Evolutionary conservation across 371 early-diverging fungal genomes (phyloP), one percentile per base, ranked within the genome.

Genomic region (Apophysomyces elegans): DNA sequence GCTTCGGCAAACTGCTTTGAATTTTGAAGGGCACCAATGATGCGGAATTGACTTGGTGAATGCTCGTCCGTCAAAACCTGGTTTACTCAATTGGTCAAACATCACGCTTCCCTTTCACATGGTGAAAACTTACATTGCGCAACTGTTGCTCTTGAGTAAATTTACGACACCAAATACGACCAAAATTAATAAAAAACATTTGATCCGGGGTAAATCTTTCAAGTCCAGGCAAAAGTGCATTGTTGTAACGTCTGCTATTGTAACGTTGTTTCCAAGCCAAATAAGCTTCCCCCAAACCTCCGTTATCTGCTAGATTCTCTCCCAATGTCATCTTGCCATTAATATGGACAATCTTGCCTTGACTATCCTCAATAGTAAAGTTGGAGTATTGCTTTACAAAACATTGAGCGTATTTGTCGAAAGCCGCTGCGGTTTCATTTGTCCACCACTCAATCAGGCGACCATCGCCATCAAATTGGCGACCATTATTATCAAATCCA

Each of bases 301-400:
- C 92, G 62, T 90, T 90, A 68, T 93, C 94, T 5, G 94, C 91
- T 41, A 93, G 65, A 68, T 91, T 92, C 66, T 91, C 91, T 18
- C 84, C 83, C 11, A 91, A 71, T 0, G 91, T 91, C 37, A 87
- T 46, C 68, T 82, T 66, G 41, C 90, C 88, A 64, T 88, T 79
- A 32, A 90, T 76, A 57, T 67, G 43, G 6, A 71, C 63, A 12
- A 16, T 46, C 39, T 70, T 70, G 9, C 67, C 73, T 37, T 63
- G 61, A 32, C 66, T 68, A 3, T 66, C 77, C 50, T 63, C 38
- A 6, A 83, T 62, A 0, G 77, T 73, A 62, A 77, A 89, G 0
- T 79, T 76, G 39, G 67, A 66, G 68, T 90, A 92, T 63, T 90
- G 90, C n/a, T 86, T 64, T 9, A 88, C 72, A 73, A 88, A 91